A percentile compares a stretch with the other conserved stretches of the same genome.
Conservation (phyloP, 106 monocot genomes). For the Acorus gramineus region DNA sequence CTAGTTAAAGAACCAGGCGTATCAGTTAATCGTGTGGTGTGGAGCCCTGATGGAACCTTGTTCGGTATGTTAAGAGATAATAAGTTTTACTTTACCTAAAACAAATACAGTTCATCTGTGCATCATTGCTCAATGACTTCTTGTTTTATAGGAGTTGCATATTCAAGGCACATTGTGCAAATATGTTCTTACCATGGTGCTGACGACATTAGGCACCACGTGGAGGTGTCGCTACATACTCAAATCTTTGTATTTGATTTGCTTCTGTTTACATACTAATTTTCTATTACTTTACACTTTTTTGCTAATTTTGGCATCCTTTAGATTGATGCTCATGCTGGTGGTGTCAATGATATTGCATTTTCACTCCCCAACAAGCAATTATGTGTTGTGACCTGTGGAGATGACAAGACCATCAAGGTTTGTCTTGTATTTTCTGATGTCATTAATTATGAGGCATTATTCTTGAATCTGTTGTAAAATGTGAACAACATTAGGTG, state of each 20-base stretch:
- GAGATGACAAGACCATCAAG: constrained; percentile 78
- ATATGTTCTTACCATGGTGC: constrained; percentile 34
- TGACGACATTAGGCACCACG: constrained; percentile 18
- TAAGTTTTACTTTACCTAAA: no score
- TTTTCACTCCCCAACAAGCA: constrained; percentile 51
- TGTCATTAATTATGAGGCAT: not conserved
- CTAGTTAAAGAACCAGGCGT: constrained; percentile 25
- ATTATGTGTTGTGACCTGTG: constrained; percentile 54
- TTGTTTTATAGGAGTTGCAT: constrained; percentile 29
- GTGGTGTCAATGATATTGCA: constrained; percentile 75
- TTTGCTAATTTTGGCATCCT: constrained; percentile 1
- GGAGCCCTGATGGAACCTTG: constrained; percentile 32
- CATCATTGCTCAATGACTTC: not conserved
- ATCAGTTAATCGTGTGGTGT: constrained; percentile 37
- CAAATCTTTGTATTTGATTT: not conserved
- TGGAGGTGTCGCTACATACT: constrained; percentile 23
- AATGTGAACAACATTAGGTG: constrained; percentile 19
- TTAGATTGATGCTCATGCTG: constrained; percentile 86
- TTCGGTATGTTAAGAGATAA: constrained; percentile 23
- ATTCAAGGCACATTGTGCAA: constrained; percentile 8
- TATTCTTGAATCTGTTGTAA: not conserved
- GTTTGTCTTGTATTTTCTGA: constrained; percentile 7
- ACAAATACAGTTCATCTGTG: no score
- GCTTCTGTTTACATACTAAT: not conserved
- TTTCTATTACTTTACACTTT: not conserved